phyloP scores from a whole-genome alignment of 2,329 filamentous ascomycete species.

The Botryotinia narcissicola region DNA sequence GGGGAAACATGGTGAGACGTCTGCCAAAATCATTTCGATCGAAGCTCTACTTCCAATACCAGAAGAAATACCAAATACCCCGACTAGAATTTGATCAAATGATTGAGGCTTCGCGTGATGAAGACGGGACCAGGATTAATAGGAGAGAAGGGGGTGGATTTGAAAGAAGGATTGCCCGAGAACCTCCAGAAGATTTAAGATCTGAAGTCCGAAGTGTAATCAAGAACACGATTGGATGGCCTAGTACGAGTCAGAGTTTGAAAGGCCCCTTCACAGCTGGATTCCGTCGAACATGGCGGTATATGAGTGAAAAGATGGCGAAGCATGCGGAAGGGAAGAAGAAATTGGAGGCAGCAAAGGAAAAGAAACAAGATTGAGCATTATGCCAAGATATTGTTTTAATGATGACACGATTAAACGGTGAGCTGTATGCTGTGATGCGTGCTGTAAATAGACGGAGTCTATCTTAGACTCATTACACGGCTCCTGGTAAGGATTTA shows the following conservation, averaged over 20 bases:
- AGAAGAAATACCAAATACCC: conserved; percentile 84
- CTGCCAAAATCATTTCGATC: conserved; percentile 83
- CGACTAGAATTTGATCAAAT: conserved; percentile 79
- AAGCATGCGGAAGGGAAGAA: conserved; percentile 51
- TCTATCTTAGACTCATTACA: conserved; percentile 2
- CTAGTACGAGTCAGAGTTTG: conserved; percentile 80
- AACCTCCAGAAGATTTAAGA: conserved; percentile 64
- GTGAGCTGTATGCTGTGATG: conserved; percentile 12
- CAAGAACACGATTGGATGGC: conserved; percentile 87
- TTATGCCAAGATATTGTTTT: neutral
- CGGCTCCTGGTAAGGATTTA: neutral
- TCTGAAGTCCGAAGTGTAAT: conserved; percentile 73
- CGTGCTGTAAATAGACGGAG: conserved; percentile 16
- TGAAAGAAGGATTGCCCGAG: conserved; percentile 76
- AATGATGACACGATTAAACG: conserved; percentile 8
- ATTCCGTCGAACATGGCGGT: conserved; percentile 64
- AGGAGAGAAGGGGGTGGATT: conserved; percentile 79
- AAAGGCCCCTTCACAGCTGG: conserved; percentile 85
- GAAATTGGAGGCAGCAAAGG: conserved; percentile 25
- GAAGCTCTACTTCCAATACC: conserved; percentile 92
- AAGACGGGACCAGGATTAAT: conserved; percentile 65
- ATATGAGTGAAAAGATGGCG: conserved; percentile 76
- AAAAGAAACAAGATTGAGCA: conserved; percentile 9
- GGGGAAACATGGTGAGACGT: conserved; percentile 94
- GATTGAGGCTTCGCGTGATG: conserved; percentile 73